A percentile compares a stretch with the other conserved stretches of the same genome.
phyloP scores from a whole-genome alignment of 1,284 basidiomycete genomes.

The Lignosus rhinocerotis region DNA sequence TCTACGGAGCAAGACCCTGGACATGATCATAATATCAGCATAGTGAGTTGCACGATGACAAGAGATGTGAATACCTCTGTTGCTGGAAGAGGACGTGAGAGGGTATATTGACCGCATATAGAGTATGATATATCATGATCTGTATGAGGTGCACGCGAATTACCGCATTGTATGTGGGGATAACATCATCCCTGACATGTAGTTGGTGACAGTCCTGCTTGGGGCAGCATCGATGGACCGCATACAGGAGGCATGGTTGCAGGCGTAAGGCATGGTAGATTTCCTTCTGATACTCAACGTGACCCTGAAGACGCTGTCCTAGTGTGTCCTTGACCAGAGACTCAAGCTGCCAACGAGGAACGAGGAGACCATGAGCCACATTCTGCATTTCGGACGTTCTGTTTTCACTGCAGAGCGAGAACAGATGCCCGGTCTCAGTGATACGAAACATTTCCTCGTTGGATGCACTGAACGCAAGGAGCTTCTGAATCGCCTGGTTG shows the following conservation, averaged over 20 bases:
- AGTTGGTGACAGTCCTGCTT: constrained; percentile 37
- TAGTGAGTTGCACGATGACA: no score
- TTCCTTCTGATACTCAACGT: constrained; percentile 38
- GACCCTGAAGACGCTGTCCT: constrained; percentile 29
- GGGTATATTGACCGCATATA: constrained; percentile 27
- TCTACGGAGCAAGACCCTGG: constrained; percentile 27
- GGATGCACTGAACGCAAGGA: constrained; percentile 41
- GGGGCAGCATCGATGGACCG: constrained; percentile 38
- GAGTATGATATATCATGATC: constrained; percentile 44
- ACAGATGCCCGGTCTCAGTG: constrained; percentile 25
- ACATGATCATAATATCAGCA: not conserved
- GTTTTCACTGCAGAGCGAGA: not conserved
- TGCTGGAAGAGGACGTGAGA: not conserved
- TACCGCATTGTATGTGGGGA: constrained; percentile 41
- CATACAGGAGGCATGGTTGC: constrained; percentile 42
- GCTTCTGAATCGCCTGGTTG: constrained; percentile 26
- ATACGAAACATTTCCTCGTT: constrained; percentile 32
- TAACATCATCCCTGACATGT: constrained; percentile 36
- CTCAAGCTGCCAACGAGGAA: constrained; percentile 19
- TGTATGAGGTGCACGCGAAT: constrained; percentile 51
- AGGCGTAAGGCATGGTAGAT: constrained; percentile 36
- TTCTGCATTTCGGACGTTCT: not conserved
- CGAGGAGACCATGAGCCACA: constrained; percentile 2
- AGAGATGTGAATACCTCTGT: constrained; percentile 1
- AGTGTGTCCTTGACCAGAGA: constrained; percentile 28